Base-by-base conservation (phyloP, 2,329 filamentous ascomycete species). In the Metarhizium robertsii region DNA sequence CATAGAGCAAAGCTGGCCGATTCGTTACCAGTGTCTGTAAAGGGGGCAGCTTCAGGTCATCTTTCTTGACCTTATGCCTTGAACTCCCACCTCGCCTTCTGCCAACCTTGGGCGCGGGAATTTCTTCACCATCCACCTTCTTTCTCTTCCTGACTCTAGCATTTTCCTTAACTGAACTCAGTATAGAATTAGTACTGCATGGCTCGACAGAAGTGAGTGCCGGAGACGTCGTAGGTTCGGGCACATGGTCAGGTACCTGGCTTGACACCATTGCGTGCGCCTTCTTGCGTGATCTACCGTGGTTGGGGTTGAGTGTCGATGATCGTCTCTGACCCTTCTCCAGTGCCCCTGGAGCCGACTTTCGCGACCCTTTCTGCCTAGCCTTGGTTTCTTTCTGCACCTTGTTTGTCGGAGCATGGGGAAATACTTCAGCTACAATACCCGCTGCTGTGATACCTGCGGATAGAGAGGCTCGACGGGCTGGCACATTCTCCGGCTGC, bases 91-190 rank as follows among this genome's bases (percentile, higher is more conserved):
- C 54, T 11, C 58, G 61, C 45, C 56, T 57, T 49, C 57, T 57
- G 14, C 59, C 55, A 29, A 56, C 55, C 2, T 47, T 50, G 4
- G 61, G 61, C 8, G 57, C 57, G 2, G 56, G 57, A 36, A 69
- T 63, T 53, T 70, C 67, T 45, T 69, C 71, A 8, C 74, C 75
- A 29, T 73, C 66, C 53, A 77, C 72, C 60, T 66, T 71, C 61
- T 78, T 79, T 14, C 73, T 71, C 62, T 76, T 79, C 57, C 77
- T 70, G 43, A 72, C 67, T 25, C 76, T 72, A 6, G 72, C 72
- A 43, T 77, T 74, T 10, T 69, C 67, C 62, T 81, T 81, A 56
- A 81, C 78, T 1, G 77, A 75, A 8, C 73, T 70, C 4, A 75
- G 65, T n/a, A 81, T 81, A 3, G 79, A 79, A 56, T 65, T 73